Evolutionary conservation across 2,329 filamentous ascomycete species (phyloP), one percentile per base, ranked within the genome.

Genomic region (Myotisia sp.): DNA sequence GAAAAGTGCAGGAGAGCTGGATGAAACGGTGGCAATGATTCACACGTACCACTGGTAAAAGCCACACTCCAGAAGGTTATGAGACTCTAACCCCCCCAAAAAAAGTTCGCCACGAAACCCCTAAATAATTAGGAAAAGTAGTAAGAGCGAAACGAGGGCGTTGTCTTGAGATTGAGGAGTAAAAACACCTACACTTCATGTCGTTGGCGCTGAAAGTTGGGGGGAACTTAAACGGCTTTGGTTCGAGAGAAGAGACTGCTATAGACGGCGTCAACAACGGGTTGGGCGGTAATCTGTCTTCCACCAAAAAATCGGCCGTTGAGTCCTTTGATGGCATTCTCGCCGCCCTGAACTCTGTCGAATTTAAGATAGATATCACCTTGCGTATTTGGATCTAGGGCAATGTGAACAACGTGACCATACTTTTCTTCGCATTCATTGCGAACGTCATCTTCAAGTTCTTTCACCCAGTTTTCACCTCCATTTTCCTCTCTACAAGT

Each of bases 321-420:
- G 43, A 98, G 74, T 53, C 90, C 90, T 59, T 92, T 92, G 63
- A 95, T 92, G 50, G 90, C 90, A 56, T 94, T 95, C 62, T 94
- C 84, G 55, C 87, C 87, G 49, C 87, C 87, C 57, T 86, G 76
- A 42, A 95, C 82, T 52, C 84, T 80, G 62, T 93, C 85, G 64
- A 98, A 98, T 61, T 98, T 98, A 58, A 98, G 76, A 61, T 93
- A 98, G 49, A 98, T 87, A 56, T 98, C 90, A 61, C 90, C 90
- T 59, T 81, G 75, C 30, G 85, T 90, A 63, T 92, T 92, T 46
- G 81, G 76, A 66, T 95, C 87, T 61, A 93, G 72, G 49, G 85
- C 74, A 62, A 95, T 92, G 74, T 98, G 90, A 58, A 95, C 85
- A 51, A 98, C 87, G 50, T 87, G 82, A 53, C 90, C 90, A 67